phyloP scores from a whole-genome alignment of 1,284 basidiomycete genomes.

The Polyporus tsugae region DNA sequence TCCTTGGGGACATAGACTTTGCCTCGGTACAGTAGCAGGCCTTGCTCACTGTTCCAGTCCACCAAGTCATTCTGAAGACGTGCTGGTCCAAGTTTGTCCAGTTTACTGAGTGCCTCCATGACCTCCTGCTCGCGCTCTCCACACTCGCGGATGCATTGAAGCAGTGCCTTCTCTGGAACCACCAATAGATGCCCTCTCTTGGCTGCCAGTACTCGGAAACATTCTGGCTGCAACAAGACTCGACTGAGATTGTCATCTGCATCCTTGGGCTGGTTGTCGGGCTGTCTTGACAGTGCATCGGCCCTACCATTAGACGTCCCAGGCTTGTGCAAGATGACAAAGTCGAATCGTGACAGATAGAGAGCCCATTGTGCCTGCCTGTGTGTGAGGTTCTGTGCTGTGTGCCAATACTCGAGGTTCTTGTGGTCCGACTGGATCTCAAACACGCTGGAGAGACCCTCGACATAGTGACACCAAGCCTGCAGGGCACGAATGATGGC shows the following conservation, averaged over 20 bases:
- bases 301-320: slow-evolving; percentile 44
- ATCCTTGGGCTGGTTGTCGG: slow-evolving; percentile 43
- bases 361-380: slow-evolving; percentile 51
- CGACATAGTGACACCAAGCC: no score
- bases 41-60: slow-evolving; percentile 1
- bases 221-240: slow-evolving; percentile 36
- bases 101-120: background rate
- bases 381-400: no score
- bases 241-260: slow-evolving; percentile 12
- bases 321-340: slow-evolving; percentile 31
- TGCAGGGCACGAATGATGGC: no score
- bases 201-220: background rate
- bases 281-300: slow-evolving; percentile 50
- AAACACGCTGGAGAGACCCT: no score
- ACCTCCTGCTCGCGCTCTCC: background rate
- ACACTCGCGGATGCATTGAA: background rate
- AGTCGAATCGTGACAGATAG: slow-evolving; percentile 46
- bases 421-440: no score
- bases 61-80: background rate
- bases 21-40: slow-evolving; percentile 45
- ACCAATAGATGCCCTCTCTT: background rate
- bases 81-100: background rate
- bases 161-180: background rate
- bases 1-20: slow-evolving; percentile 36
- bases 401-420: no score